phyloP scores from a whole-genome alignment of 768 basidiomycete genomes.

The Boletus reticuloceps region DNA sequence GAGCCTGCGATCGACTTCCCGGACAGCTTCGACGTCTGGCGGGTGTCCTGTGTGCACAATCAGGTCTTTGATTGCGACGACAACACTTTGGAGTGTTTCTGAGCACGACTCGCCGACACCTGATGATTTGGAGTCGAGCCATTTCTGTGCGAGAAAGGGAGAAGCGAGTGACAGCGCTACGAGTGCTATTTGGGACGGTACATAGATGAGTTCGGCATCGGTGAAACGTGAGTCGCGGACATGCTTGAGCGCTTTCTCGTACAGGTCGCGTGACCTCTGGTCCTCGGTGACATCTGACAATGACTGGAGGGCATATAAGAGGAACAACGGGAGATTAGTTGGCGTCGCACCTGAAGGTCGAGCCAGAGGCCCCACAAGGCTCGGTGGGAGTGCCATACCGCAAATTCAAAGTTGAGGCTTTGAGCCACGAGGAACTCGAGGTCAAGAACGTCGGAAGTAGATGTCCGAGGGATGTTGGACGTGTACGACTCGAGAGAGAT shows the following conservation, averaged over 20 bases:
- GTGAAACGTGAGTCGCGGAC: slow-evolving; percentile 83
- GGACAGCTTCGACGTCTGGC: slow-evolving; percentile 80
- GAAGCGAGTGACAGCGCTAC: slow-evolving; percentile 69
- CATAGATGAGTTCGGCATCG: slow-evolving; percentile 87
- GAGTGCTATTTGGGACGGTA: slow-evolving; percentile 92
- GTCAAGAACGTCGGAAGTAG: slow-evolving; percentile 81
- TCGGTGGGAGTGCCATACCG: slow-evolving; percentile 87
- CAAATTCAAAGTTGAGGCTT: slow-evolving; percentile 91
- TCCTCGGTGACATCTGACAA: slow-evolving; percentile 51
- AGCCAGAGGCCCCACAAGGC: slow-evolving; percentile 88
- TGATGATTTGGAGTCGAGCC: slow-evolving; percentile 48
- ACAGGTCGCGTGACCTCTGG: slow-evolving; percentile 48
- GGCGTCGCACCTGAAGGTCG: slow-evolving; percentile 71
- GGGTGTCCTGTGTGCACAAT: slow-evolving; percentile 54
- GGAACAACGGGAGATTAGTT: not conserved
- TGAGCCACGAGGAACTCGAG: slow-evolving; percentile 96
- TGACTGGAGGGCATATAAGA: slow-evolving; percentile 35
- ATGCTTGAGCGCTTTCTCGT: slow-evolving; percentile 63
- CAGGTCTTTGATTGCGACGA: slow-evolving; percentile 49
- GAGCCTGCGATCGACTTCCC: slow-evolving; percentile 85
- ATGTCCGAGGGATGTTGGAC: slow-evolving; percentile 76
- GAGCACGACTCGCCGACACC: slow-evolving; percentile 9
- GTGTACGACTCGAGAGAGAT: slow-evolving; percentile 87
- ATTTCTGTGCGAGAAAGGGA: slow-evolving; percentile 56
- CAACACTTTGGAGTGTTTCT: slow-evolving; percentile 29